Conservation (phyloP, 257 asterid genomes). For the Paulownia fortunei region DNA sequence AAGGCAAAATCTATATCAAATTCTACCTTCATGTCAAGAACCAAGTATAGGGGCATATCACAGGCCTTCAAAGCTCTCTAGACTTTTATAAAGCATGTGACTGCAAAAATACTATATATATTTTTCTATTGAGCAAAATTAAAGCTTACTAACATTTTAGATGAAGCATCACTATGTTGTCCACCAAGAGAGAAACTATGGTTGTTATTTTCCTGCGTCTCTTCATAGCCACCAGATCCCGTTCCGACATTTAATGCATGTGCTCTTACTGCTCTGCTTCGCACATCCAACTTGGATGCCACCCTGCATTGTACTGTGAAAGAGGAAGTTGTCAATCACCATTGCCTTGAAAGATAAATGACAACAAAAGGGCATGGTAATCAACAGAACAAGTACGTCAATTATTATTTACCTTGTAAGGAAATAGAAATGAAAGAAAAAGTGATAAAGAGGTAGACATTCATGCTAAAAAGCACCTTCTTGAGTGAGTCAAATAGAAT, state of each 20-base stretch:
- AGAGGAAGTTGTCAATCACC: neutral
- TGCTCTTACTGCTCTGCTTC: constrained; percentile 28
- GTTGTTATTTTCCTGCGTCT: constrained; percentile 31
- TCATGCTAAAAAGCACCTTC: neutral
- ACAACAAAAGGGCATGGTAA: neutral
- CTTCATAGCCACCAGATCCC: constrained; percentile 42
- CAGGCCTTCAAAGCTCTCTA: neutral
- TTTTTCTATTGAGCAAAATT: constrained; percentile 4
- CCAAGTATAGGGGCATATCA: neutral
- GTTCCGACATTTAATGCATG: constrained; percentile 43
- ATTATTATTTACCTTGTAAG: neutral
- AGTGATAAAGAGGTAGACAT: neutral
- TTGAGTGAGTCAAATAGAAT: neutral
- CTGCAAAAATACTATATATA: neutral
- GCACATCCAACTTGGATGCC: neutral
- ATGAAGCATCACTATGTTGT: constrained; percentile 28
- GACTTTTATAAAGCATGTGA: neutral
- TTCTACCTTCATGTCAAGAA: neutral
- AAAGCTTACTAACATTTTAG: constrained; percentile 32
- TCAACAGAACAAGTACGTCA: neutral
- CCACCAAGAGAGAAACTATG: constrained; percentile 27
- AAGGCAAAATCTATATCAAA: neutral
- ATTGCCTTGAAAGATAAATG: neutral
- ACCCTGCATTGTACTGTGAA: constrained; percentile 29
- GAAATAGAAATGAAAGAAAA: neutral